phyloP scores from a whole-genome alignment of 192 early-diverging fungal genomes.

The Backusella westeae region DNA sequence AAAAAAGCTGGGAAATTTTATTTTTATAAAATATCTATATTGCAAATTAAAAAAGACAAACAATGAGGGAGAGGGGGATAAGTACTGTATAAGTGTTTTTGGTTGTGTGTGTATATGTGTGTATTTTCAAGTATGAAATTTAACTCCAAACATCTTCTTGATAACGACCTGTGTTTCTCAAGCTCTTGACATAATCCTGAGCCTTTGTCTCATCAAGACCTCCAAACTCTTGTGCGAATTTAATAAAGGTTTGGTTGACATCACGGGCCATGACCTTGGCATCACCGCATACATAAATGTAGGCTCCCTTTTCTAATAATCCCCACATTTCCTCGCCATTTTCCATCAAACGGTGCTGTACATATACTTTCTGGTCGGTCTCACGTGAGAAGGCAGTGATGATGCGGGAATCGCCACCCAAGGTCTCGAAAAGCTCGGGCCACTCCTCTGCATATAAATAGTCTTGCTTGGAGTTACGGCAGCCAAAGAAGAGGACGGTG shows the following conservation, averaged over 20 bases:
- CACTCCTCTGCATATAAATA: conserved; percentile 90
- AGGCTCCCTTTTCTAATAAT: conserved; percentile 74
- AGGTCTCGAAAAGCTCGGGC: conserved; percentile 60
- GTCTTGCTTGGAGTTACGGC: conserved; percentile 81
- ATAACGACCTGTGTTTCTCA: conserved; percentile 82
- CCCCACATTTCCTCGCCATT: conserved; percentile 78
- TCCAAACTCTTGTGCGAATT: conserved; percentile 70
- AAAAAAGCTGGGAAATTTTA: not conserved
- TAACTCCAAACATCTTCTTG: conserved; percentile 96
- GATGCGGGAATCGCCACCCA: conserved; percentile 58
- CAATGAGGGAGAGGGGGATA: not conserved
- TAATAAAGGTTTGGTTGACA: conserved; percentile 69
- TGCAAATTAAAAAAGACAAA: not conserved
- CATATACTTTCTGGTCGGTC: conserved; percentile 84
- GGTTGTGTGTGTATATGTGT: not conserved
- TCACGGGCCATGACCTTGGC: conserved; percentile 99
- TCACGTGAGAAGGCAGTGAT: conserved; percentile 92
- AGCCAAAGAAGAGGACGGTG: conserved; percentile 93
- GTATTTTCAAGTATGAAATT: not conserved
- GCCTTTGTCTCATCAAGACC: conserved; percentile 68
- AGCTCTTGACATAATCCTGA: conserved; percentile 79
- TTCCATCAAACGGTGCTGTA: conserved; percentile 86
- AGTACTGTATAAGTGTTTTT: not conserved
- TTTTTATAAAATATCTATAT: not conserved
- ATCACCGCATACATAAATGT: conserved; percentile 95